Percentiles rank a stretch among this genome's conserved stretches.
Evolutionary conservation across 2,329 filamentous ascomycete genomes (phyloP).

Genomic region (Diaporthe sp.): DNA sequence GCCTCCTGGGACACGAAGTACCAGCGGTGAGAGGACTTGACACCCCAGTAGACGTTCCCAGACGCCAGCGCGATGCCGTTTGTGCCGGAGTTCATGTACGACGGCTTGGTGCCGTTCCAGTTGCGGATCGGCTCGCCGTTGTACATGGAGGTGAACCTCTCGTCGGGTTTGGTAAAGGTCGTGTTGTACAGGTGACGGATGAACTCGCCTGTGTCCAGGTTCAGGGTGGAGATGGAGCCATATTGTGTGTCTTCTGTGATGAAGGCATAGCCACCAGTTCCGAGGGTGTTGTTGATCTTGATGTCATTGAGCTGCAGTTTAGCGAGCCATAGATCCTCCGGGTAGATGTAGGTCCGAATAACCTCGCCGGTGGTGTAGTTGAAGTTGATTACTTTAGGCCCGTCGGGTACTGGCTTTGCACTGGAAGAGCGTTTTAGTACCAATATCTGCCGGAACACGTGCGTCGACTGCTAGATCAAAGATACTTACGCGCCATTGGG

Average conservation of each 20-base stretch:
- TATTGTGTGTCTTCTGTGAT: slow-evolving; percentile 13
- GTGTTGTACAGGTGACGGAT: slow-evolving; percentile 6
- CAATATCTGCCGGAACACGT: not conserved
- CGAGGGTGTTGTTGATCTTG: not conserved
- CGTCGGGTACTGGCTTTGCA: not conserved
- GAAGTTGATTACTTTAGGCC: not conserved
- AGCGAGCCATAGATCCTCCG: not conserved
- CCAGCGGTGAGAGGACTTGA: slow-evolving; percentile 12
- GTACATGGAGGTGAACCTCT: slow-evolving; percentile 9
- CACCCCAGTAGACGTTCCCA: not conserved
- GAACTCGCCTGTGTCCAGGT: not conserved
- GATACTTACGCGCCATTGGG: slow-evolving; percentile 1
- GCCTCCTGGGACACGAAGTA: not conserved
- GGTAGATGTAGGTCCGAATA: not conserved
- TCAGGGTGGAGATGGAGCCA: slow-evolving; percentile 4
- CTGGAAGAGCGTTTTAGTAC: not conserved
- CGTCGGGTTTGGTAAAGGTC: slow-evolving; percentile 11
- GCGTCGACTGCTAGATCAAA: too few species aligned
- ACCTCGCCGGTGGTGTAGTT: not conserved
- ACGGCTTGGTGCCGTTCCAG: slow-evolving; percentile 1
- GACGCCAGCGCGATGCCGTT: not conserved
- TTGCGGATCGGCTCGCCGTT: slow-evolving; percentile 16
- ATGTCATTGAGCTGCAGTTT: slow-evolving; percentile 14
- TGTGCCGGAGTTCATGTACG: slow-evolving; percentile 1
- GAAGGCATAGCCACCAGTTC: not conserved